Conservation (phyloP, 345 rosid genomes). For the Rhodomyrtus tomentosa region DNA sequence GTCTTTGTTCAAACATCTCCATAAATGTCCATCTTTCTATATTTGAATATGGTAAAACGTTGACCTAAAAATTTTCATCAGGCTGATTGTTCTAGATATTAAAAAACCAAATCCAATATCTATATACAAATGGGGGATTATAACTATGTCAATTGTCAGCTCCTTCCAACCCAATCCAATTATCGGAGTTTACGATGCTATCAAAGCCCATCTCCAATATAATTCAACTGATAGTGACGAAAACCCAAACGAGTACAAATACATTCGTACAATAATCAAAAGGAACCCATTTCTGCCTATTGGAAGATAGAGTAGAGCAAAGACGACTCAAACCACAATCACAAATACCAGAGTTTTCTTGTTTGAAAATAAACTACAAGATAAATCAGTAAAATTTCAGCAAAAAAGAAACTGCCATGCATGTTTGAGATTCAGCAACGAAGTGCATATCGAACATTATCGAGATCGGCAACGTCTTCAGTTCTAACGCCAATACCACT, state of each 20-base stretch:
- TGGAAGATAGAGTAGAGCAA: not conserved
- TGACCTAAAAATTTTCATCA: not conserved
- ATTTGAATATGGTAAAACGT: not conserved
- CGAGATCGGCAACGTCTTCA: not conserved
- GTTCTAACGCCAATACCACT: not conserved
- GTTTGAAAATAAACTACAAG: not conserved
- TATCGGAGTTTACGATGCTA: not conserved
- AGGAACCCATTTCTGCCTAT: not conserved
- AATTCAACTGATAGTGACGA: not conserved
- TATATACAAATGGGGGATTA: not conserved
- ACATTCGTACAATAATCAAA: not conserved
- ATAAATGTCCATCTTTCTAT: not conserved
- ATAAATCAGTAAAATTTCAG: not conserved
- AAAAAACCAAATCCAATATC: not conserved
- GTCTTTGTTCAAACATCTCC: not conserved
- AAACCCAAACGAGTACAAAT: not conserved
- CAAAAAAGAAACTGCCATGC: not conserved
- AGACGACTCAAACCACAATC: not conserved
- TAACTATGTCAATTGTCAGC: not conserved
- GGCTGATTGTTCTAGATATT: not conserved
- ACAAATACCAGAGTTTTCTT: not conserved
- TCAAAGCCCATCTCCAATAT: not conserved
- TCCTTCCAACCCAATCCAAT: not conserved
- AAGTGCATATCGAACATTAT: not conserved
- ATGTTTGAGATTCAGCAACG: not conserved